Evolutionary conservation across 2,329 filamentous ascomycete species (phyloP).

Genomic region (Acrocalymma vagum): DNA sequence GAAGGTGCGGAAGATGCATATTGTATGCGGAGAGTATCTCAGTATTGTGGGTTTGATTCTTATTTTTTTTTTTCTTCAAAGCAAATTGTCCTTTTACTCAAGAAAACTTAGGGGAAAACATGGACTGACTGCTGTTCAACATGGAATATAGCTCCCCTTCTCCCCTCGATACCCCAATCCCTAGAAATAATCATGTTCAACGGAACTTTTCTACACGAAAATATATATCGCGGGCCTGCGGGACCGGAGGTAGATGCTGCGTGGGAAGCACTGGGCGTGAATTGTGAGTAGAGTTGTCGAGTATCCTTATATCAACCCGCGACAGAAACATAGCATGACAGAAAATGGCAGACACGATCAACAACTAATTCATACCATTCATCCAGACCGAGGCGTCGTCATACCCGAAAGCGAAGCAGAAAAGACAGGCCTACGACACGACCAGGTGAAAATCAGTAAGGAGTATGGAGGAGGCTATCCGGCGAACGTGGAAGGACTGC

Average conservation of each 20-base stretch:
- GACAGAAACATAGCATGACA: not conserved
- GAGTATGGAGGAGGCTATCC: constrained; percentile 67
- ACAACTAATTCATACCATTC: not conserved
- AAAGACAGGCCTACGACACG: constrained; percentile 59
- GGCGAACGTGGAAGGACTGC: constrained; percentile 66
- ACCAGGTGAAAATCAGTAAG: constrained; percentile 64
- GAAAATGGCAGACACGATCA: not conserved
- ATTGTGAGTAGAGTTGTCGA: constrained; percentile 57
- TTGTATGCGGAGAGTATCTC: constrained; percentile 37
- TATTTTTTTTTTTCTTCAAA: not conserved
- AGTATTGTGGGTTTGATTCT: constrained; percentile 35
- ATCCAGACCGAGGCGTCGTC: constrained; percentile 49
- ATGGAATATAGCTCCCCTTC: constrained; percentile 41
- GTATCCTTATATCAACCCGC: not conserved
- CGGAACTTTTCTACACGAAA: constrained; percentile 64
- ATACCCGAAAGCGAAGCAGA: constrained; percentile 60
- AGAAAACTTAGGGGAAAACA: too few species aligned
- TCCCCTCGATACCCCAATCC: too few species aligned
- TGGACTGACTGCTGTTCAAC: constrained; percentile 1
- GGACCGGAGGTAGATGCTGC: constrained; percentile 65
- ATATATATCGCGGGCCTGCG: constrained; percentile 60
- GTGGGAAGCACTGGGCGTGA: constrained; percentile 62
- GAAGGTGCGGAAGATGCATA: constrained; percentile 32
- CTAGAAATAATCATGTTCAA: constrained; percentile 61
- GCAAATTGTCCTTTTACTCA: too few species aligned